Base-by-base conservation (phyloP, 257 asterid genomes). In the Scutellaria baicalensis region DNA sequence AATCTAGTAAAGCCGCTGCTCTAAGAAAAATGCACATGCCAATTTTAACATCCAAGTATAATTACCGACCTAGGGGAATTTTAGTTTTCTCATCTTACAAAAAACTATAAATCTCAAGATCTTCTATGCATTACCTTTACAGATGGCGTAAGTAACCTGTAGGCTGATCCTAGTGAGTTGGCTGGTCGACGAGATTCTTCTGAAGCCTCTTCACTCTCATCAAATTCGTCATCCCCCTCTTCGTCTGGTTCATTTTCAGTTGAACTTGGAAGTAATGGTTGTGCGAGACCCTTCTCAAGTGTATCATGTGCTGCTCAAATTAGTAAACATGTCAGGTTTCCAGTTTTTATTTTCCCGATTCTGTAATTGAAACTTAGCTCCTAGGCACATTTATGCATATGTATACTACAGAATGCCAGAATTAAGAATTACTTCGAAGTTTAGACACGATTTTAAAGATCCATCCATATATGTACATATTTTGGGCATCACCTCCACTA, bases 91-190 rank as follows among this genome's bases (percentile, higher is more conserved):
- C 9, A 54, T 44, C 16, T 16, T 20, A 43, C 17, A 31, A 35
- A 70, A 52, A 59, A 35, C 11, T 9, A 55, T 40, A 27, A 55
- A 59, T 12, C 10, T 5, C 1, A 7, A 20, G n/a, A 51, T 36
- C 5, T 5, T 21, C 8, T 14, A 12, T 23, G 33, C 38, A 38
- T 60, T 84, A 93, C 98, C 97, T 93, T 93, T 55, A 93, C 96
- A 38, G 98, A 93, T 51, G 97, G 97, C 6, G 97, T 93, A 27
- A 93, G 95, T 49, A 93, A 77, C 78, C 91, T 80, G 75, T 93
- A 90, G 38, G 98, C 96, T 16, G 89, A 78, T 68, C 73, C 89
- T 7, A 90, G 80, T 1, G 97, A 90, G 81, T 81, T 90, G 61
- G 91, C 97, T 36, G 98, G 88, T 74, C 23, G 73, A 55, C 81